A percentile compares a stretch with the other conserved stretches of the same genome.
Conservation (phyloP, 2,329 filamentous ascomycete species). For the Dactylellina sp. region DNA sequence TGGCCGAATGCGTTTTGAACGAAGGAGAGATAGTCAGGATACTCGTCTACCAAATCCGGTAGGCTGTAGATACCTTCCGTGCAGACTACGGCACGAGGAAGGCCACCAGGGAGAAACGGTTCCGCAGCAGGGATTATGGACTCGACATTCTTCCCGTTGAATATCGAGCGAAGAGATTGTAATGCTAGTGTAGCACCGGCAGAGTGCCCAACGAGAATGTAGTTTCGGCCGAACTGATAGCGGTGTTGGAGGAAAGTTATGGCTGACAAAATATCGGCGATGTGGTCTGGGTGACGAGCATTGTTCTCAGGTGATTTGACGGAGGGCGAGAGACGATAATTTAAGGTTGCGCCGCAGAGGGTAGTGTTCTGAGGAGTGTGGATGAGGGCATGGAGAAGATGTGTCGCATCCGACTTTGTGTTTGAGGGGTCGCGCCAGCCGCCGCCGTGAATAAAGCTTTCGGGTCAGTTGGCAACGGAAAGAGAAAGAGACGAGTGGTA, state of each 20-base stretch:
- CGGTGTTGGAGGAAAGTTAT: slow-evolving; percentile 67
- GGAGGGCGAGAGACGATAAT: slow-evolving; percentile 72
- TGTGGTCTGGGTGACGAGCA: slow-evolving; percentile 72
- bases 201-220: slow-evolving; percentile 73
- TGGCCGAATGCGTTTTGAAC: slow-evolving; percentile 72
- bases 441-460: slow-evolving; percentile 72
- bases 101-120: slow-evolving; percentile 61
- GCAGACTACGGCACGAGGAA: slow-evolving; percentile 71
- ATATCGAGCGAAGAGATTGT: slow-evolving; percentile 69
- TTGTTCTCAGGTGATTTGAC: slow-evolving; percentile 61
- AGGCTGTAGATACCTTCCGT: slow-evolving; percentile 77
- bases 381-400: slow-evolving; percentile 62
- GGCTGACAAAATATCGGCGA: slow-evolving; percentile 70
- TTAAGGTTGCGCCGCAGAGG: slow-evolving; percentile 73
- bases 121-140: slow-evolving; percentile 45
- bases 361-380: slow-evolving; percentile 58
- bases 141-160: slow-evolving; percentile 48
- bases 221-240: slow-evolving; percentile 66
- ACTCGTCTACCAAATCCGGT: slow-evolving; percentile 67
- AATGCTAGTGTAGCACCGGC: slow-evolving; percentile 74
- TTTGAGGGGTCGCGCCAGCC: slow-evolving; percentile 73
- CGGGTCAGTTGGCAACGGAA: slow-evolving; percentile 43
- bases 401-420: slow-evolving; percentile 66
- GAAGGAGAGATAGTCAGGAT: slow-evolving; percentile 70
- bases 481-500: slow-evolving; percentile 3